Conservation (phyloP, 345 rosid genomes). For the Citropsis articulata region DNA sequence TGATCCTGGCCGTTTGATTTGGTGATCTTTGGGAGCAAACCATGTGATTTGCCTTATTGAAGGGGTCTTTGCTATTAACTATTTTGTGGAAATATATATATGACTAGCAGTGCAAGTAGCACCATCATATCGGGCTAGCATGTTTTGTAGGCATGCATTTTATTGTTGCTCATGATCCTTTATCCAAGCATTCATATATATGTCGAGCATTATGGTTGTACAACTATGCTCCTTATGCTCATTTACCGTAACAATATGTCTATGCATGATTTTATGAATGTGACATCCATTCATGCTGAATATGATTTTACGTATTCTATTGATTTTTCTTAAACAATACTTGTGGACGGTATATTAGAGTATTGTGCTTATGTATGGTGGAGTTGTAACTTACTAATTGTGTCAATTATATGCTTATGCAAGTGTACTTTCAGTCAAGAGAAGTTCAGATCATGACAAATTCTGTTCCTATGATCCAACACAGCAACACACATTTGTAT, state of each 20-base stretch:
- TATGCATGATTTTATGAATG: neutral
- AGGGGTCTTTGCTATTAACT: conserved; percentile 19
- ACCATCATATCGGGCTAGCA: conserved; percentile 12
- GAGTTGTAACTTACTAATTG: no score
- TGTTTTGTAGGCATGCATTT: conserved; percentile 8
- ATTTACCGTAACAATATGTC: neutral
- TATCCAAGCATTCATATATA: neutral
- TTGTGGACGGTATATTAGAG: no score
- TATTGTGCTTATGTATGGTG: no score
- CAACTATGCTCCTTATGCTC: neutral
- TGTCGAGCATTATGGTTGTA: neutral
- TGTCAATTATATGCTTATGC: no score
- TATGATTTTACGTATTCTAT: no score
- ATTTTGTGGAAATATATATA: no score
- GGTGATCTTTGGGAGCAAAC: conserved; percentile 33
- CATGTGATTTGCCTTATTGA: conserved; percentile 48
- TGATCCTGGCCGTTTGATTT: conserved; percentile 43
- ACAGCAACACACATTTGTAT: no score
- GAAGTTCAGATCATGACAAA: no score
- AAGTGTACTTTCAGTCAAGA: no score
- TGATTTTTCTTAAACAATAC: no score
- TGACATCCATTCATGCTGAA: no score
- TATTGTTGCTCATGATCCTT: neutral
- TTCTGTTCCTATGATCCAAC: no score
- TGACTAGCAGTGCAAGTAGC: neutral